Base-by-base conservation (phyloP, 306 rosid species). In the Styphnolobium japonicum region DNA sequence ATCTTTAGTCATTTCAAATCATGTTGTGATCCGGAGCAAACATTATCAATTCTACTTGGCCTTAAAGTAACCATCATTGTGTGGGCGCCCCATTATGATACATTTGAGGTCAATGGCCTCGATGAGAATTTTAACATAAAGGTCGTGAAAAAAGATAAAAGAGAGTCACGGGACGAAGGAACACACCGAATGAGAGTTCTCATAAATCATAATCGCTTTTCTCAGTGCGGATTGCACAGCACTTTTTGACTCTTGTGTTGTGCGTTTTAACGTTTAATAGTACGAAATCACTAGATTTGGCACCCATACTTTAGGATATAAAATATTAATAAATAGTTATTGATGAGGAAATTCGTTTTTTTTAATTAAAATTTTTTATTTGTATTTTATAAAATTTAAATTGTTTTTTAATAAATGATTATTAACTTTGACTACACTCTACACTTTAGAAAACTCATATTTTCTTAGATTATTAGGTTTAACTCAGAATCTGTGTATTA, bases 161-260 rank as follows among this genome's bases (percentile, higher is more conserved):
- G 5, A 62, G 72, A 34, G 36, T 77, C 79, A 53, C 73, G 62
- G 65, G 76, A 43, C 18, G 72, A 73, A 64, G 60, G 12, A 52
- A 56, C 60, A 18, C 7, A 0, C 40, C 22, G 19, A 1, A 25
- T 25, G 37, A 16, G 0, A 57, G 19, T 19, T 53, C 0, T 19
- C 51, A n/a, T n/a, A n/a, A n/a, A n/a, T 37, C 53, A 22, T 36
- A 21, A 45, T 58, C 40, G 36, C 22, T 31, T 46, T 0, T 42
- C 73, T 19, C 56, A 2, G 71, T 21, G 72, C 16, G 25, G 3
- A 43, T 16, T 27, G 64, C 64, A 1, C 10, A 23, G 37, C 19
- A 11, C 10, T 23, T 6, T 6, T 27, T 27, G 9, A 0, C 39
- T n/a, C n/a, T n/a, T n/a, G n/a, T 21, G 4, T 60, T 27, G 19